phyloP scores from a whole-genome alignment of 2,329 filamentous ascomycete species.

The Plenodomus tracheiphilus region DNA sequence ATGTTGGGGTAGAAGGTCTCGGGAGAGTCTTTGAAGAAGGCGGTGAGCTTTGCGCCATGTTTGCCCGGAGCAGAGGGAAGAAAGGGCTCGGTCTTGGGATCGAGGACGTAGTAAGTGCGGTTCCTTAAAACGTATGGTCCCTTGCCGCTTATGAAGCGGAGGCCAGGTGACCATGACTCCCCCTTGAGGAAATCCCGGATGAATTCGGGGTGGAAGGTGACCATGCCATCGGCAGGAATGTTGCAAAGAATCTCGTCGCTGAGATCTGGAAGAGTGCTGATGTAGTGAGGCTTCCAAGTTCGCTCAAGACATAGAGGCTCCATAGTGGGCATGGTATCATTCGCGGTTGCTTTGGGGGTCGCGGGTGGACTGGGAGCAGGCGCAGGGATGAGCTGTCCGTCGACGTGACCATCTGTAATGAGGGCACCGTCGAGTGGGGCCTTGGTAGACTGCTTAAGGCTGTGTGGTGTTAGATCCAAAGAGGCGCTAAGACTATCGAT shows the following conservation, averaged over 20 bases:
- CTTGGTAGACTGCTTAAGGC: not conserved
- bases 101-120: conserved; percentile 49
- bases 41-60: conserved; percentile 52
- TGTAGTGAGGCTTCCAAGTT: conserved; percentile 43
- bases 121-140: conserved; percentile 32
- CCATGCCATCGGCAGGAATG: conserved; percentile 29
- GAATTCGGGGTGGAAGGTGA: conserved; percentile 46
- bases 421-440: conserved; percentile 10
- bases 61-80: conserved; percentile 45
- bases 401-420: conserved; percentile 25
- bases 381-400: conserved; percentile 9
- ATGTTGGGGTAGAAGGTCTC: conserved; percentile 32
- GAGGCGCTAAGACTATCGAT: not conserved
- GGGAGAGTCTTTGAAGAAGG: conserved; percentile 49
- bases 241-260: conserved; percentile 2
- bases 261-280: conserved; percentile 37
- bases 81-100: conserved; percentile 46
- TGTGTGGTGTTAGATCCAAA: conserved; percentile 2
- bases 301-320: conserved; percentile 14
- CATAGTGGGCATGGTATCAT: conserved; percentile 8
- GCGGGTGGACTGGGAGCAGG: conserved; percentile 14
- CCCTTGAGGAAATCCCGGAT: conserved; percentile 45
- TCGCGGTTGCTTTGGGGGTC: conserved; percentile 9
- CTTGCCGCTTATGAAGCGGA: conserved; percentile 40
- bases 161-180: conserved; percentile 45